phyloP scores from a whole-genome alignment of 208 protist species.

The Crithidia thermophila region DNA sequence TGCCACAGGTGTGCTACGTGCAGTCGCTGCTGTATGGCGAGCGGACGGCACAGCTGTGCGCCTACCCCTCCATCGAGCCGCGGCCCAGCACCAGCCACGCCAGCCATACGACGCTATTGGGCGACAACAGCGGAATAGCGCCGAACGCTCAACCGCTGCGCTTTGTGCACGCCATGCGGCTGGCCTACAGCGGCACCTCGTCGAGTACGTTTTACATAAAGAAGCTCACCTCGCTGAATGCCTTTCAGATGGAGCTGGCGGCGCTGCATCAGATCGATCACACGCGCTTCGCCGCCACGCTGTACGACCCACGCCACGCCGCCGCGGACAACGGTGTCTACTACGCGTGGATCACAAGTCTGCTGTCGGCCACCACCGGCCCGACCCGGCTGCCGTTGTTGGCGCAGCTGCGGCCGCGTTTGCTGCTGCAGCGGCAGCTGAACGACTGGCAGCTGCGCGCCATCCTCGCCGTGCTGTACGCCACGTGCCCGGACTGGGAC shows the following conservation, averaged over 20 bases:
- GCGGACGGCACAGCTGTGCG: conserved; percentile 39
- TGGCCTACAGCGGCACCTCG: conserved; percentile 28
- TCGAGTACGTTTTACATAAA: conserved; percentile 47
- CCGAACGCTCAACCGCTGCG: conserved; percentile 25
- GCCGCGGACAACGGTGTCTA: conserved; percentile 36
- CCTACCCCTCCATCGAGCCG: conserved; percentile 19
- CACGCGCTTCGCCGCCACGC: conserved; percentile 54
- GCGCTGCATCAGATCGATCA: conserved; percentile 54
- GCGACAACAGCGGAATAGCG: too few relatives aligned
- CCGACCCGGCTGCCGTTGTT: conserved; percentile 18
- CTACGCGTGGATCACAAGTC: conserved; percentile 27
- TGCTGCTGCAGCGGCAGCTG: conserved; percentile 45
- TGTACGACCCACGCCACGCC: conserved; percentile 65
- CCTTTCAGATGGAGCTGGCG: conserved; percentile 42
- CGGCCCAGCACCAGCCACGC: not conserved
- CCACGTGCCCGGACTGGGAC: conserved; percentile 46
- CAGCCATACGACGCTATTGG: not conserved
- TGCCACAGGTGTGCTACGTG: conserved; percentile 70
- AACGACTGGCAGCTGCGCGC: conserved; percentile 77
- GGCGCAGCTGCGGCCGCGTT: conserved; percentile 14
- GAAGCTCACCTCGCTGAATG: conserved; percentile 52
- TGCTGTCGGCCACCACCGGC: conserved; percentile 22
- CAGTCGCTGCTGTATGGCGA: conserved; percentile 27
- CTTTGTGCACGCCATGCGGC: conserved; percentile 59
- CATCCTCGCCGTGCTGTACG: conserved; percentile 62